These are phyloP conservation scores for Imleria badia DNA, from an alignment of 768 basidiomycete genomes.

Conservation along the genomic window DNA sequence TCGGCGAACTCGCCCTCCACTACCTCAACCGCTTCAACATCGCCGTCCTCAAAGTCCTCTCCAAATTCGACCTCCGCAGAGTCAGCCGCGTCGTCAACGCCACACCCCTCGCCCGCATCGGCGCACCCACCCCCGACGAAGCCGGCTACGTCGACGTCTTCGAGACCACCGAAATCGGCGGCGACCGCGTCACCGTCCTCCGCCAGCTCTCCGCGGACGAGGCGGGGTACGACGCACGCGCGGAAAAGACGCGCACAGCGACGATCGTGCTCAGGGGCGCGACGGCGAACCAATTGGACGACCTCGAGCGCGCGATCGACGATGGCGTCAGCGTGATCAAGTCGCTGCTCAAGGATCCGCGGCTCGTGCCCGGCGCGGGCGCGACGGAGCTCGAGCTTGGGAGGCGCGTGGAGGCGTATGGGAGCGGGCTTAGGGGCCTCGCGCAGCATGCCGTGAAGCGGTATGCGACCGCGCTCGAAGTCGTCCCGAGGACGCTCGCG, in stretches of 20 bases:
- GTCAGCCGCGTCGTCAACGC: constrained; percentile 95
- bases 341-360: constrained; percentile 82
- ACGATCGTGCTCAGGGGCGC: constrained; percentile 96
- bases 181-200: constrained; percentile 96
- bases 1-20: constrained; percentile 96
- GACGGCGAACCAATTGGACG: constrained; percentile 91
- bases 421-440: constrained; percentile 84
- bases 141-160: constrained; percentile 92
- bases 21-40: constrained; percentile 94
- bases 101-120: constrained; percentile 92
- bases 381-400: constrained; percentile 94
- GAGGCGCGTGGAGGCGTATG: constrained; percentile 79
- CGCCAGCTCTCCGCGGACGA: constrained; percentile 76
- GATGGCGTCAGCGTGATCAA: constrained; percentile 98
- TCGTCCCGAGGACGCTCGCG: constrained; percentile 87
- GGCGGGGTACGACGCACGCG: constrained; percentile 52
- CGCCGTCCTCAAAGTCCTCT: constrained; percentile 94
- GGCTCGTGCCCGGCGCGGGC: constrained; percentile 92
- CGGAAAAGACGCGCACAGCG: constrained; percentile 82
- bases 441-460: constrained; percentile 92
- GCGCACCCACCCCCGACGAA: constrained; percentile 95
- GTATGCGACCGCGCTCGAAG: constrained; percentile 87
- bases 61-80: constrained; percentile 95
- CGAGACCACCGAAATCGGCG: constrained; percentile 94
- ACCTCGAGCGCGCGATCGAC: constrained; percentile 94